Conservation (phyloP, 2,329 filamentous ascomycete species). For the Microcera coccophila region DNA sequence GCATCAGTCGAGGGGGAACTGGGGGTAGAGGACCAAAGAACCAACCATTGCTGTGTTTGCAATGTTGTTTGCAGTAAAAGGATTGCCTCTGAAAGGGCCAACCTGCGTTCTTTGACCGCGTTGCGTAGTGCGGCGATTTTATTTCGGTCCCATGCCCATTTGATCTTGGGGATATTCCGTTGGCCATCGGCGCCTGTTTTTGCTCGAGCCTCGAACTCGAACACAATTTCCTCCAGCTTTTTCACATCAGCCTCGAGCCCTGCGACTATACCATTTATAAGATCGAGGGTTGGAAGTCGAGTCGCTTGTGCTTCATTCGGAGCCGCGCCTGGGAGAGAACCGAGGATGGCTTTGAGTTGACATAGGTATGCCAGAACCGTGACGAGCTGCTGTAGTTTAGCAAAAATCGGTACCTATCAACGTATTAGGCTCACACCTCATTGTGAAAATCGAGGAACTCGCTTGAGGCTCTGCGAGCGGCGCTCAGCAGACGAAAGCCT, state of each 20-base stretch:
- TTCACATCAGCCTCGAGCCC: not conserved
- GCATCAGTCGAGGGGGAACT: no score
- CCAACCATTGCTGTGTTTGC: no score
- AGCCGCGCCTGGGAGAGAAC: not conserved
- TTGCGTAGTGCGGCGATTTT: not conserved
- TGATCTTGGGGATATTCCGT: not conserved
- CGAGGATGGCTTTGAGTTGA: not conserved
- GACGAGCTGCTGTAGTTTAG: not conserved
- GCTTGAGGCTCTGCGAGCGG: not conserved
- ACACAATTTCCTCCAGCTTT: not conserved
- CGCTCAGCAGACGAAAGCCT: not conserved
- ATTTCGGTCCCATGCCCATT: not conserved
- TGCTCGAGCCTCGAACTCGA: not conserved
- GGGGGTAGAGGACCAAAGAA: no score
- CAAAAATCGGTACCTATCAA: no score
- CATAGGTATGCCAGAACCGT: not conserved
- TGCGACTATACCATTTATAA: not conserved
- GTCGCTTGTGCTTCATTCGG: no score
- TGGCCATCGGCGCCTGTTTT: not conserved
- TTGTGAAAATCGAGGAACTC: not conserved
- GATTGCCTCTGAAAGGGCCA: not conserved
- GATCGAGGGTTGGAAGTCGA: not conserved
- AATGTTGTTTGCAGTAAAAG: not conserved
- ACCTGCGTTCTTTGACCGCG: not conserved
- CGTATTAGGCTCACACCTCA: no score